Base-by-base conservation (phyloP, 805 yeast species). In the Zygotorulaspora danielsina region DNA sequence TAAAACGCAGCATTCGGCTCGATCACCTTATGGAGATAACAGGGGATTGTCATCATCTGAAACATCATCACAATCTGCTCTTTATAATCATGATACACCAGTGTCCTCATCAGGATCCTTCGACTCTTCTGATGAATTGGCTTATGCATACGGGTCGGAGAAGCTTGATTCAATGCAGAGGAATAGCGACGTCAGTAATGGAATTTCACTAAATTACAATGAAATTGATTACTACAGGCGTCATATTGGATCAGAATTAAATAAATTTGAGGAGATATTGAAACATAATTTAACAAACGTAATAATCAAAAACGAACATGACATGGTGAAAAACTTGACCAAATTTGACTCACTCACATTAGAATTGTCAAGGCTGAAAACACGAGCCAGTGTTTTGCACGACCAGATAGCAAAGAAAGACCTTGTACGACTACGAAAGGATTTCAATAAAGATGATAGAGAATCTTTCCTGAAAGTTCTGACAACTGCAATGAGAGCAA, bases 301-400 rank as follows among this genome's bases (percentile, higher is more conserved):
- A 12, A 34, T 63, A 38, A 31, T 53, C 33, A 51, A 50, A 29
- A 53, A 54, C 41, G 69, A 55, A 45, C 49, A 21, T 34, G 55
- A 44, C 17, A 55, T 48, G 46, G 55, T 45, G 48, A 63, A 53
- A 39, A 52, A 29, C 20, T 51, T 61, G 5, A 45, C 55, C n/a
- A 53, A 56, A 18, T 49, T 57, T 6, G 54, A 52, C 13, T 44
- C 54, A 2, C 37, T 58, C 2, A 39, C 61, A 5, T 37, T 44
- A 6, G 44, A 53, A 24, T 38, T 70, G 5, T 55, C 55, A 6
- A 33, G 44, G 5, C 60, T 67, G 27, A 66, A 56, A 41, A 16
- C 40, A 7, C 42, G 46, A 12, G 45, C 59, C 5, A 13, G 29
- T 1, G 41, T 50, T n/a, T 44, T 71, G 21, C 32, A 60, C 9